phyloP scores from a whole-genome alignment of 2,329 filamentous ascomycete species.

The Xylariales sp. region DNA sequence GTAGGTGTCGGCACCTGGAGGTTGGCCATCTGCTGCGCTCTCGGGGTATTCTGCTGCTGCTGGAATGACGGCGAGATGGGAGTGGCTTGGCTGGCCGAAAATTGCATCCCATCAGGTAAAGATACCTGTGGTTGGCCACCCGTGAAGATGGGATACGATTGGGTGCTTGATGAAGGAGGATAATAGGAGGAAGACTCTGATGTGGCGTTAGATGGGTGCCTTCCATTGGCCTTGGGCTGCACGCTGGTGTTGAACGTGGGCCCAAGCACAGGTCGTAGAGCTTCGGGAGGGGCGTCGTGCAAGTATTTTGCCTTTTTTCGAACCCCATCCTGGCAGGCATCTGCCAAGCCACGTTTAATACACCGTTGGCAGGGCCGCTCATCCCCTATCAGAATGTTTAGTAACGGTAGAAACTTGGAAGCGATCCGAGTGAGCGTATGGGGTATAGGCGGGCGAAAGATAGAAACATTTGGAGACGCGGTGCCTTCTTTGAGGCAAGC shows the following conservation, averaged over 20 bases:
- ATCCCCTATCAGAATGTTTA: no score
- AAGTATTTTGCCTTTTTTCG: slow-evolving; percentile 99
- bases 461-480: background rate
- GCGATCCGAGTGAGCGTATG: no score
- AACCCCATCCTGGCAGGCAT: slow-evolving; percentile 91
- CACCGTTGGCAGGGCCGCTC: slow-evolving; percentile 92
- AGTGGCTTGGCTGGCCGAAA: slow-evolving; percentile 64
- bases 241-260: slow-evolving; percentile 61
- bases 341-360: slow-evolving; percentile 87
- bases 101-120: slow-evolving; percentile 46
- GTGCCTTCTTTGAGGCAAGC: no score
- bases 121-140: slow-evolving; percentile 38
- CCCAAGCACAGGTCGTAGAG: slow-evolving; percentile 78
- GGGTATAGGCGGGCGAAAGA: background rate
- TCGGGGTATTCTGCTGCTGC: slow-evolving; percentile 42
- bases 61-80: slow-evolving; percentile 73
- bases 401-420: no score
- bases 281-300: slow-evolving; percentile 88
- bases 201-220: slow-evolving; percentile 41
- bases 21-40: slow-evolving; percentile 36
- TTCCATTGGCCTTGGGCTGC: slow-evolving; percentile 41
- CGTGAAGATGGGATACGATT: slow-evolving; percentile 48
- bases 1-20: slow-evolving; percentile 46
- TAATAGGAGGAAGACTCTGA: slow-evolving; percentile 47
- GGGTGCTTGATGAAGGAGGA: slow-evolving; percentile 37